Percentiles rank a stretch among this genome's conserved stretches.
Conservation (phyloP, 169 alveolate genomes). For the Plasmodium cynomolgi region DNA sequence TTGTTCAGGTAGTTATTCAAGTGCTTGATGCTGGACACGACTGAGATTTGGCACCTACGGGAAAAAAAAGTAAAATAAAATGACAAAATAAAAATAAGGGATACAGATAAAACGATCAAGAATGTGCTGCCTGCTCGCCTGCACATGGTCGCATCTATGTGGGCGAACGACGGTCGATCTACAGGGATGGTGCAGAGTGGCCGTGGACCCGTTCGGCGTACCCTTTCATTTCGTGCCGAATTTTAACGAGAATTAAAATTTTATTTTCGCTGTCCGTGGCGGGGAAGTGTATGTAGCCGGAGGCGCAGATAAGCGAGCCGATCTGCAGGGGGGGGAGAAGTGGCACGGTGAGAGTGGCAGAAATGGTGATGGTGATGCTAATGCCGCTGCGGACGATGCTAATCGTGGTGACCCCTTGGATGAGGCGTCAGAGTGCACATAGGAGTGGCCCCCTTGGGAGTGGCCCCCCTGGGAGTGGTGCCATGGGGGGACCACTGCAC, state of each 20-base stretch:
- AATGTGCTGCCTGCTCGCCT: neutral
- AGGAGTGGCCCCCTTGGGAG: neutral
- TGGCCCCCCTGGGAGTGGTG: neutral
- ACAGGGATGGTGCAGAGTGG: neutral
- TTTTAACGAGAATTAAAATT: conserved; percentile 62
- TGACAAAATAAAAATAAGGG: too few species aligned
- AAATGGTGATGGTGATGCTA: too few species aligned
- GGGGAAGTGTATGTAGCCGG: conserved; percentile 70
- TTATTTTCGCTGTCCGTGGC: conserved; percentile 37
- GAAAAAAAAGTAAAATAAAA: neutral
- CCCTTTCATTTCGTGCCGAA: conserved; percentile 63
- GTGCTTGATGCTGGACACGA: conserved; percentile 43
- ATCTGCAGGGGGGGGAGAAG: conserved; percentile 4
- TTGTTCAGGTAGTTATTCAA: conserved; percentile 66
- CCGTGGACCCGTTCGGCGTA: neutral
- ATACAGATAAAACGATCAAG: too few species aligned
- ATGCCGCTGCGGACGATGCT: too few species aligned
- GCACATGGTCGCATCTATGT: neutral
- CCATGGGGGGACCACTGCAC: neutral
- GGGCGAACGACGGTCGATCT: neutral
- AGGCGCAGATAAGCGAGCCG: conserved; percentile 56
- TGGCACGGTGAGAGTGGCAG: neutral
- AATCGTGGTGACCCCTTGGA: neutral
- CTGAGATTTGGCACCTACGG: conserved; percentile 70
- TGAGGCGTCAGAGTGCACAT: neutral